Evolutionary conservation across 2,329 filamentous ascomycete genomes (phyloP).

Genomic region (Penicillium sp.): DNA sequence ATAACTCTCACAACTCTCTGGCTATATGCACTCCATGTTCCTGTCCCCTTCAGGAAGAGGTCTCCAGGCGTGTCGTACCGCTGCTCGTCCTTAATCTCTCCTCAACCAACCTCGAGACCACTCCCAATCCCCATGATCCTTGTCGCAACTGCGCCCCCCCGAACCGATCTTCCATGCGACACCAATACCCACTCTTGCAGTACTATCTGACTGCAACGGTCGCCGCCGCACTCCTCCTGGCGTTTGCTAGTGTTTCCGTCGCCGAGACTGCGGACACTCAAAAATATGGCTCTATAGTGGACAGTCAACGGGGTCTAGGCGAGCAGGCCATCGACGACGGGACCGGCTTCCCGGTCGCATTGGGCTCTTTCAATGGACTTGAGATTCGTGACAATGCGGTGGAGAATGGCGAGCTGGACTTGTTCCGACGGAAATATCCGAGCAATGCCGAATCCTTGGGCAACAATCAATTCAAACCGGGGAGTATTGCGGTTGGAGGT

Average conservation of each 20-base stretch:
- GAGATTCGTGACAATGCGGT: conserved; percentile 35
- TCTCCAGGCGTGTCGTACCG: conserved; percentile 1
- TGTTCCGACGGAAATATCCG: conserved; percentile 61
- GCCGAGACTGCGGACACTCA: conserved; percentile 65
- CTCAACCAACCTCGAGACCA: no score
- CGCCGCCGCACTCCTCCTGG: conserved; percentile 61
- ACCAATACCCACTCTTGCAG: conserved; percentile 68
- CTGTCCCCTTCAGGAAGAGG: conserved; percentile 6
- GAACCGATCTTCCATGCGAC: conserved; percentile 41
- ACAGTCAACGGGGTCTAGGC: conserved; percentile 52
- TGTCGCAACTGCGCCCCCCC: conserved; percentile 6
- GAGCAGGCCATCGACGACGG: conserved; percentile 36
- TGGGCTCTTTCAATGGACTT: conserved; percentile 36
- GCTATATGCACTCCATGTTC: conserved; percentile 11
- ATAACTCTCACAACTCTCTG: not conserved
- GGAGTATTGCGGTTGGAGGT: conserved; percentile 66
- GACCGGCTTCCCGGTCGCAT: conserved; percentile 28
- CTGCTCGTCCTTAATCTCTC: conserved; percentile 9
- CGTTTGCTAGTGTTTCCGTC: conserved; percentile 63
- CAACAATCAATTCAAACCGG: conserved; percentile 67
- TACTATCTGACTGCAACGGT: conserved; percentile 72
- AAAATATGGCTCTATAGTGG: conserved; percentile 48
- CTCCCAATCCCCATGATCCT: conserved; percentile 10
- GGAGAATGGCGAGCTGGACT: conserved; percentile 39
- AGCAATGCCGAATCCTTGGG: conserved; percentile 54